A percentile compares a stretch with the other conserved stretches of the same genome.
phyloP scores from a whole-genome alignment of 1,284 basidiomycete species.

The Pseudozyma pruni region DNA sequence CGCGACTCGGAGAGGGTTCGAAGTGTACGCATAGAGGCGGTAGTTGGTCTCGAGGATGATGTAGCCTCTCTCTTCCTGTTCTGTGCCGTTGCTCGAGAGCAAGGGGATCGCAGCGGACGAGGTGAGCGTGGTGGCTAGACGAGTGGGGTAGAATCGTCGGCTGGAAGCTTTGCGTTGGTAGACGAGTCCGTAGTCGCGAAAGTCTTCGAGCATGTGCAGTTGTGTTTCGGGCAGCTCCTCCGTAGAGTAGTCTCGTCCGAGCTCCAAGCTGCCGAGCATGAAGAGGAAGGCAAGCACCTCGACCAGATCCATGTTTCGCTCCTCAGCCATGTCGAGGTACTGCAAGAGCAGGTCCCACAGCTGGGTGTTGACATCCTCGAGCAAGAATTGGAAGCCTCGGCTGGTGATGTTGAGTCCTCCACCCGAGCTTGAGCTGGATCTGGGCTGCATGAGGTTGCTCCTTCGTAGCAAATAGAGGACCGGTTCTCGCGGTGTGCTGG shows the following conservation, averaged over 20 bases:
- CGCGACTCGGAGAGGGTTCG: constrained; percentile 94
- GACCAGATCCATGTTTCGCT: constrained; percentile 79
- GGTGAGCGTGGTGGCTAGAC: constrained; percentile 89
- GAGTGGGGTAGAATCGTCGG: constrained; percentile 85
- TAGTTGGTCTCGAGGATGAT: constrained; percentile 99
- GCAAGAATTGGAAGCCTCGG: constrained; percentile 93
- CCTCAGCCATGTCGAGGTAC: constrained; percentile 72
- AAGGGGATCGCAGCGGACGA: constrained; percentile 72
- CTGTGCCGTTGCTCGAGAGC: constrained; percentile 45
- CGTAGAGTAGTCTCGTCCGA: constrained; percentile 76
- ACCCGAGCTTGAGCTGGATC: constrained; percentile 15
- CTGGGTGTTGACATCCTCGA: constrained; percentile 95
- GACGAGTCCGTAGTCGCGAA: constrained; percentile 92
- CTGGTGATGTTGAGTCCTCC: constrained; percentile 80
- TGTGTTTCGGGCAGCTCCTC: constrained; percentile 83
- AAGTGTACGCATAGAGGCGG: constrained; percentile 96
- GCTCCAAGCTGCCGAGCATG: constrained; percentile 64
- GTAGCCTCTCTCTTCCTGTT: constrained; percentile 76
- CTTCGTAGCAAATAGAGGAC: constrained; percentile 84
- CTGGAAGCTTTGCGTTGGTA: constrained; percentile 74
- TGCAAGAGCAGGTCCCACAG: constrained; percentile 95
- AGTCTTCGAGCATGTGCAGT: constrained; percentile 86
- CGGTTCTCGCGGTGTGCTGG: constrained; percentile 78
- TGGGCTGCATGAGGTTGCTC: constrained; percentile 81
- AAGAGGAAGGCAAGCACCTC: constrained; percentile 94